Percentiles rank a stretch among this genome's conserved stretches.
These are phyloP conservation scores for Ogataea saltuana DNA, from an alignment of 805 yeast species.

Conservation along the genomic window DNA sequence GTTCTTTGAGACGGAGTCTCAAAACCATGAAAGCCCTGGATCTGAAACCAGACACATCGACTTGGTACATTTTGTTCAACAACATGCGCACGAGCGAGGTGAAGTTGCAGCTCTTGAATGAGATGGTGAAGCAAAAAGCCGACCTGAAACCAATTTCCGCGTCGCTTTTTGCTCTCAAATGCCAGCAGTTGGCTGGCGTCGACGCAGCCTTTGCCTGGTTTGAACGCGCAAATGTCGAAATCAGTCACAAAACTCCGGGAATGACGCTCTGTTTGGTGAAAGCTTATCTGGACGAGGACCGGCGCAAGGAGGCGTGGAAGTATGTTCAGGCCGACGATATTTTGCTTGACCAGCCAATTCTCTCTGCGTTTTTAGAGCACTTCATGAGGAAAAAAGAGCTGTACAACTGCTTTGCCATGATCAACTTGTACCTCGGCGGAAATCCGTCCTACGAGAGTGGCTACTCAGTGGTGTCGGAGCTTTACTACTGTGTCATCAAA, in stretches of 20 bases:
- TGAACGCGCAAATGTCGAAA: not conserved
- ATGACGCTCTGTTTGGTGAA: not conserved
- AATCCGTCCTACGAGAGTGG: not conserved
- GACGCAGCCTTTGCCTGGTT: constrained; percentile 5
- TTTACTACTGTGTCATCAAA: constrained; percentile 4
- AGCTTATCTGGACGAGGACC: not conserved
- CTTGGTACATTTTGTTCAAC: constrained; percentile 10
- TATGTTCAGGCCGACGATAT: not conserved
- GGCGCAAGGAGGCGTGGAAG: constrained; percentile 10
- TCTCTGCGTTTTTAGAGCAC: constrained; percentile 4
- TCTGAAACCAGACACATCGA: constrained; percentile 6
- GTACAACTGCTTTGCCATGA: constrained; percentile 8
- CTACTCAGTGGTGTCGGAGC: not conserved
- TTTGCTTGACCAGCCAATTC: not conserved
- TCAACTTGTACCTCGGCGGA: constrained; percentile 3
- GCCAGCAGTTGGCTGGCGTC: not conserved
- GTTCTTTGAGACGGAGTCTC: not conserved
- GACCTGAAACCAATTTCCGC: not conserved
- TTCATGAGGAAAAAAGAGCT: constrained; percentile 5
- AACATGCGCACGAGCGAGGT: not conserved
- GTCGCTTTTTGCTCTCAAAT: not conserved
- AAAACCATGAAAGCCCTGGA: not conserved
- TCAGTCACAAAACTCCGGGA: not conserved
- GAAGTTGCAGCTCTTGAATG: not conserved
- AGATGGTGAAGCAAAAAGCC: not conserved